Percentiles rank a stretch among this genome's conserved stretches.
Evolutionary conservation across 192 early-diverging fungal species (phyloP).

Genomic region (Endogone sp.): DNA sequence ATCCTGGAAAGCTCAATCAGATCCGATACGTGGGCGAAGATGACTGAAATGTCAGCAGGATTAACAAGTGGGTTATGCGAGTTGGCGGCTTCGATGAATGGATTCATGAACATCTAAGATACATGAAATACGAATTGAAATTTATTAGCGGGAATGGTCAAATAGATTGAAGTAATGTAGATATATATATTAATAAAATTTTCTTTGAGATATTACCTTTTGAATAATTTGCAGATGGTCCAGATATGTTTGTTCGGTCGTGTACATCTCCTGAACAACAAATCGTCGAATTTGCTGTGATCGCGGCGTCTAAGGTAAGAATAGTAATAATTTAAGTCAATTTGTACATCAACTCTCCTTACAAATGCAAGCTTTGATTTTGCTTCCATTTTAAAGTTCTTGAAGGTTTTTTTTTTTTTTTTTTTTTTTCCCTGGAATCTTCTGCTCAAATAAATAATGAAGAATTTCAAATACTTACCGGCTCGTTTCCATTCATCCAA

Average conservation of each 20-base stretch:
- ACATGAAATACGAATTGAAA: not conserved
- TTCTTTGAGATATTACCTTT: conserved; percentile 25
- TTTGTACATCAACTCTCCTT: no score
- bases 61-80: conserved; percentile 23
- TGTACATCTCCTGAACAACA: conserved; percentile 44
- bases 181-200: conserved; percentile 1
- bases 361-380: no score
- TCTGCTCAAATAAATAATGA: no score
- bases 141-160: not conserved
- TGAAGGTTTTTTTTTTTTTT: no score
- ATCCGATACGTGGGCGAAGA: conserved; percentile 34
- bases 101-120: conserved; percentile 38
- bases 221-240: conserved; percentile 42
- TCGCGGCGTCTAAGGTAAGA: not conserved
- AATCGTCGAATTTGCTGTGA: conserved; percentile 26
- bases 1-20: conserved; percentile 27
- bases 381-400: no score
- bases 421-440: no score
- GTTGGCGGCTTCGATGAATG: conserved; percentile 23
- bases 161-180: no score
- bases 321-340: no score
- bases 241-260: conserved; percentile 46
- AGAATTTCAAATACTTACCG: not conserved
- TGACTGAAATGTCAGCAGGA: conserved; percentile 24
- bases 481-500: not conserved